Conservation (phyloP, 1,139 yeast genomes). For the Geotrichum klebahnii region DNA sequence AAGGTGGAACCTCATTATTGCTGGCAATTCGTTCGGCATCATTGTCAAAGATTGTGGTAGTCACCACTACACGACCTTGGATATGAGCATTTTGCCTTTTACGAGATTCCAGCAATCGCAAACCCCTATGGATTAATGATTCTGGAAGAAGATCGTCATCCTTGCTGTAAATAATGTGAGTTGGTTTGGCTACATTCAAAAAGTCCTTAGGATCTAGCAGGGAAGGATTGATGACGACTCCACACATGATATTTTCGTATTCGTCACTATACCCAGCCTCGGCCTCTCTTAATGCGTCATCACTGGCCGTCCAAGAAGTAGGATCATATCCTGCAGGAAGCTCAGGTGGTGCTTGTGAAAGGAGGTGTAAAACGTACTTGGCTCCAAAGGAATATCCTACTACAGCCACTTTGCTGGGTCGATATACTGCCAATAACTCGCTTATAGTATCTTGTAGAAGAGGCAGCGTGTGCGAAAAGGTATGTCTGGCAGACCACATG, state of each 20-base stretch:
- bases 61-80: constrained; percentile 26
- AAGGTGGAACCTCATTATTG: constrained; percentile 24
- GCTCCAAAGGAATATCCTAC: constrained; percentile 45
- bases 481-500: constrained; percentile 44
- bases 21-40: constrained; percentile 17
- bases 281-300: constrained; percentile 29
- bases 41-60: constrained; percentile 27
- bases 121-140: constrained; percentile 27
- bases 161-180: constrained; percentile 35
- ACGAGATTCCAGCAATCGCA: constrained; percentile 27
- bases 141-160: constrained; percentile 36
- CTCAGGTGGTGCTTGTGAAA: constrained; percentile 26
- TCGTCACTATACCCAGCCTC: constrained; percentile 27
- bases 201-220: constrained; percentile 36
- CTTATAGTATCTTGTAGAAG: constrained; percentile 34
- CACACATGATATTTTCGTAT: constrained; percentile 34
- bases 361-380: constrained; percentile 36
- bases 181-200: constrained; percentile 35
- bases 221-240: constrained; percentile 40
- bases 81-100: constrained; percentile 18
- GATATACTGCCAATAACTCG: constrained; percentile 38
- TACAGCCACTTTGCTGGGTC: constrained; percentile 37
- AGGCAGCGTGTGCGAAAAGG: constrained; percentile 36
- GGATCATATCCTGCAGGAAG: constrained; percentile 20
- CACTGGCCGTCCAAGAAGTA: constrained; percentile 19